Percentiles rank a stretch among this genome's conserved stretches.
phyloP scores from a whole-genome alignment of 345 rosid species.

The Geranium brycei region DNA sequence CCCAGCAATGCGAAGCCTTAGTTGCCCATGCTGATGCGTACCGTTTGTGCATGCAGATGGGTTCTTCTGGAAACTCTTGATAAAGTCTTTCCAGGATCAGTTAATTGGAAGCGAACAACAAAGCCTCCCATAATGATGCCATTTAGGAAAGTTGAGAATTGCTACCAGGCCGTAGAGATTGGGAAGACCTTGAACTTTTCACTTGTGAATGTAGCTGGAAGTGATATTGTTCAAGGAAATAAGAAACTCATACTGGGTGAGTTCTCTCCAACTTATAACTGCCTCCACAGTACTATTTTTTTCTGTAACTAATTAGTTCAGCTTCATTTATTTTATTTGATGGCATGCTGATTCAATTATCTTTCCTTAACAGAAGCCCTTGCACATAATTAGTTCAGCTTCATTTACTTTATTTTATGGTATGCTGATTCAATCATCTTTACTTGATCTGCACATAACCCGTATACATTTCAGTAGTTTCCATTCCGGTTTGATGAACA shows the following conservation, averaged over 20 bases:
- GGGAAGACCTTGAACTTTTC: slow-evolving; percentile 71
- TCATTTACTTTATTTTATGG: too few species aligned
- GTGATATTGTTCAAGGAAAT: slow-evolving; percentile 85
- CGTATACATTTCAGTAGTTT: not conserved
- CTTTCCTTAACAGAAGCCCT: too few species aligned
- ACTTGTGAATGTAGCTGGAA: slow-evolving; percentile 94
- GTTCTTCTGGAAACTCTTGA: slow-evolving; percentile 80
- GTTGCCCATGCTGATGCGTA: slow-evolving; percentile 12
- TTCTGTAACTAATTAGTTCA: not conserved
- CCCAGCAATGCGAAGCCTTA: slow-evolving; percentile 1
- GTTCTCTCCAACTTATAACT: slow-evolving; percentile 5
- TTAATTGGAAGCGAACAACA: slow-evolving; percentile 69
- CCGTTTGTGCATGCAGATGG: slow-evolving; percentile 44
- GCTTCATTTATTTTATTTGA: too few species aligned
- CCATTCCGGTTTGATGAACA: not conserved
- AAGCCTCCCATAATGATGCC: slow-evolving; percentile 95
- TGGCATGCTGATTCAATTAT: too few species aligned
- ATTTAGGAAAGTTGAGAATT: slow-evolving; percentile 78
- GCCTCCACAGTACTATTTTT: not conserved
- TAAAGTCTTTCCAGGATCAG: slow-evolving; percentile 55
- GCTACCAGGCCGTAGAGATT: slow-evolving; percentile 67
- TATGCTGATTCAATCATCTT: not conserved
- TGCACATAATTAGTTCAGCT: too few species aligned
- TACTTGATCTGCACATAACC: not conserved
- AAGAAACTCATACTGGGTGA: slow-evolving; percentile 72